Base-by-base conservation (phyloP, 495 filamentous ascomycete species). In the Tuber brumale region DNA sequence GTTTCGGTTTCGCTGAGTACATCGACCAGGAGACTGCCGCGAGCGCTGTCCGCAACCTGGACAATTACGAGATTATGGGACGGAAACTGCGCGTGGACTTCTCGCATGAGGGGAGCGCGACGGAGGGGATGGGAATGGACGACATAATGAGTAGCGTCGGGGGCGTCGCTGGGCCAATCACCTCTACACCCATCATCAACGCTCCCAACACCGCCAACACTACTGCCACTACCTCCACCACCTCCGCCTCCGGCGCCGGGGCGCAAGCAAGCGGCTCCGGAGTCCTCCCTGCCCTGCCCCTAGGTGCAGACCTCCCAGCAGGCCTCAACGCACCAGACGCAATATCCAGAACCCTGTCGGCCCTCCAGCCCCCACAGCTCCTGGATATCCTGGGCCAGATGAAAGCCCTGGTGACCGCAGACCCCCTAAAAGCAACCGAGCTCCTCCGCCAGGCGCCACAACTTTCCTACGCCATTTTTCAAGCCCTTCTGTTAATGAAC, bases 1-100 rank as follows among this genome's bases (percentile, higher is more conserved):
- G 95, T 19, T 99, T 97, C 82, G 95, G 95, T 37, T 99, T 99
- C 81, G 93, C 93, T 61, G 95, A 98, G 80, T 99, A 94, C 81
- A 89, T 91, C 41, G 95, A 99, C 79, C 85, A 89, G 77, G 95
- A 99, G 81, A 92, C 93, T 10, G 95, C 95, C 31, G 93, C 95
- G 61, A 97, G 94, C 1, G 95, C 95, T 9, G 94, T 98, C 31
- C 91, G 95, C 76, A 99, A 99, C 82, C 87, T 99, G 45, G 97
- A 99, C 86, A 93, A 97, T 83, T 90, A 94, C 87, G 95, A 98
- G 83, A 90, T 97, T 76, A 97, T 97, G 93, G 93, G 93, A 35
- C 90, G 95, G 74, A 97, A 96, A 82, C 88, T 99, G 74, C 90
- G 94, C 43, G 95, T 99, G 44, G 95, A 97, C 83, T 99, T 94